Percentiles rank a stretch among this genome's conserved stretches.
Evolutionary conservation across 2,329 filamentous ascomycete species (phyloP).

Genomic region (Aspergillus sergii): DNA sequence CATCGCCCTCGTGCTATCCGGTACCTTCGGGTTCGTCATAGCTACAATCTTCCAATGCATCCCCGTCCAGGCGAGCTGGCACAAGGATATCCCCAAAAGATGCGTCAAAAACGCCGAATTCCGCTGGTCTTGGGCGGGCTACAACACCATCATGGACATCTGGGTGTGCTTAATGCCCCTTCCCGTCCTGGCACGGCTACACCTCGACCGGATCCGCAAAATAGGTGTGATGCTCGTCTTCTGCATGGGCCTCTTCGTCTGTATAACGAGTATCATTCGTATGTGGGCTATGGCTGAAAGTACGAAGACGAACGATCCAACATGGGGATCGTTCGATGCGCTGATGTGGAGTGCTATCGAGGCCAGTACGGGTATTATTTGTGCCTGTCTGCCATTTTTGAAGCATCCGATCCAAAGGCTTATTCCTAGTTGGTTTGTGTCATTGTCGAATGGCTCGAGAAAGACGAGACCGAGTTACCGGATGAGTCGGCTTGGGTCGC

Average conservation of each 20-base stretch:
- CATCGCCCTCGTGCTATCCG: constrained; percentile 19
- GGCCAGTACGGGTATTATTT: constrained; percentile 13
- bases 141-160: constrained; percentile 2
- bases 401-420: constrained; percentile 7
- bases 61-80: not conserved
- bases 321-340: constrained; percentile 10
- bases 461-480: constrained; percentile 7
- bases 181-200: constrained; percentile 4
- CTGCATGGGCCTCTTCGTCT: constrained; percentile 10
- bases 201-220: constrained; percentile 5
- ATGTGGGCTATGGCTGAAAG: constrained; percentile 12
- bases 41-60: constrained; percentile 14
- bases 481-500: not conserved
- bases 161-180: constrained; percentile 9
- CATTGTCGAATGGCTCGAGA: not conserved
- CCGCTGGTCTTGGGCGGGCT: not conserved
- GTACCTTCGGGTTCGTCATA: constrained; percentile 5
- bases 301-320: not conserved
- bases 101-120: constrained; percentile 1
- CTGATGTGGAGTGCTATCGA: constrained; percentile 13
- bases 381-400: constrained; percentile 11
- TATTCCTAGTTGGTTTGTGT: constrained; percentile 3
- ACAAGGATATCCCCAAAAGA: constrained; percentile 4
- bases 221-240: constrained; percentile 9
- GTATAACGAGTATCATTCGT: constrained; percentile 7